A percentile compares a stretch with the other conserved stretches of the same genome.
phyloP scores from a whole-genome alignment of 2,329 filamentous ascomycete species.

The Ophiocordyceps camponoti-rufipedis region DNA sequence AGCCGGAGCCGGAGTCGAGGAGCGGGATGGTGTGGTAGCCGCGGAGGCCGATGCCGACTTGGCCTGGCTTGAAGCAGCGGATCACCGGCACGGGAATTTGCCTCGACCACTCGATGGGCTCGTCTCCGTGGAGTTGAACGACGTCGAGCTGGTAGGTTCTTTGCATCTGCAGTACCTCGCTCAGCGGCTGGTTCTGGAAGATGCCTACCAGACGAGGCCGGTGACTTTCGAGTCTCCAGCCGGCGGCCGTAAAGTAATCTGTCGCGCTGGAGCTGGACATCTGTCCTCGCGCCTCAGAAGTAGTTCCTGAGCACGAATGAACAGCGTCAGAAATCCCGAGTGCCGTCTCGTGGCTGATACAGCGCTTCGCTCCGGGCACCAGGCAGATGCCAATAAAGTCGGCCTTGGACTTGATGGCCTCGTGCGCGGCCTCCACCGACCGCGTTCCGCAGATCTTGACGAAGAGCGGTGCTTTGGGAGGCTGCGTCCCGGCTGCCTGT shows the following conservation, averaged over 20 bases:
- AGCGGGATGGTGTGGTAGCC: constrained; percentile 74
- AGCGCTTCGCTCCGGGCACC: constrained; percentile 64
- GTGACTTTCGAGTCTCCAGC: constrained; percentile 27
- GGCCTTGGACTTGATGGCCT: constrained; percentile 71
- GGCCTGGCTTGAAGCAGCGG: constrained; percentile 61
- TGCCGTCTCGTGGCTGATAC: constrained; percentile 61
- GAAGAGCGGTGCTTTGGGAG: constrained; percentile 29
- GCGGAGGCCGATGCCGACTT: constrained; percentile 51
- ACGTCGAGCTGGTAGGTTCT: constrained; percentile 62
- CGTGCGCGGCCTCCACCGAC: constrained; percentile 58
- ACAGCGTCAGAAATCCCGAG: constrained; percentile 64
- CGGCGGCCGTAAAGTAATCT: constrained; percentile 55
- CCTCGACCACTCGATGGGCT: constrained; percentile 80
- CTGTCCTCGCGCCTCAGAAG: constrained; percentile 14
- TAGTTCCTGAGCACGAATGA: constrained; percentile 42
- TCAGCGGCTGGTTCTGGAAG: constrained; percentile 78
- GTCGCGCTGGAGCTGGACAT: constrained; percentile 19
- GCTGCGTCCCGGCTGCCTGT: constrained; percentile 14
- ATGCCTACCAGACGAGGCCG: constrained; percentile 76
- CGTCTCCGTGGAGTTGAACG: constrained; percentile 82
- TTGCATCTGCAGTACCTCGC: constrained; percentile 65
- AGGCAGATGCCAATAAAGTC: constrained; percentile 89
- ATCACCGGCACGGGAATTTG: constrained; percentile 88
- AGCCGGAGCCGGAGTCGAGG: constrained; percentile 72
- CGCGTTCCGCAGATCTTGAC: constrained; percentile 95